A percentile compares a stretch with the other conserved stretches of the same genome.
Conservation (phyloP, 1,139 yeast species). For the Saccharomyces hybrid region DNA sequence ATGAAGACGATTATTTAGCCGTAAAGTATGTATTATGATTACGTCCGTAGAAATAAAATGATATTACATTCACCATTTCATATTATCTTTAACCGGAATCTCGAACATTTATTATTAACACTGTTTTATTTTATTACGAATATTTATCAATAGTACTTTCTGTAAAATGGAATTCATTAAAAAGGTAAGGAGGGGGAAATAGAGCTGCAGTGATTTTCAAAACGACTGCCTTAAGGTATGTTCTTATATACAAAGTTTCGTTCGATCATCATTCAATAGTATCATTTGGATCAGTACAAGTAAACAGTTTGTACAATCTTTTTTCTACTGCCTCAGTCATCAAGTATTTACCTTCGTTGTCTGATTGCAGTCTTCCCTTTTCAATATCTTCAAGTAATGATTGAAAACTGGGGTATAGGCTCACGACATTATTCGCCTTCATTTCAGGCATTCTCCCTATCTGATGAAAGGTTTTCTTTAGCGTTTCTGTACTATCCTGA, state of each 20-base stretch:
- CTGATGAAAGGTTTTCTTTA: conserved; percentile 44
- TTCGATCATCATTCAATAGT: conserved; percentile 15
- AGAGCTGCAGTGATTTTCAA: conserved; percentile 4
- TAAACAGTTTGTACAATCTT: conserved; percentile 42
- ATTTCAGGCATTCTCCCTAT: conserved; percentile 48
- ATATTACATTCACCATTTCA: background rate
- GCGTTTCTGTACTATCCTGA: conserved; percentile 39
- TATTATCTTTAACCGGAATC: background rate
- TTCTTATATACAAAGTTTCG: background rate
- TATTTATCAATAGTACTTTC: conserved; percentile 30
- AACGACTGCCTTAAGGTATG: conserved; percentile 1
- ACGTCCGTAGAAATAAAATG: conserved; percentile 1
- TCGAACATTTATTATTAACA: background rate
- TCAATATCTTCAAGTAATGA: conserved; percentile 34
- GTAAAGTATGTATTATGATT: conserved; percentile 41
- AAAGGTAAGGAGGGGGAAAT: conserved; percentile 8
- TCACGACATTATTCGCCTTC: conserved; percentile 31
- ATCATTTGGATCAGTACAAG: conserved; percentile 46
- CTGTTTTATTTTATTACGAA: background rate
- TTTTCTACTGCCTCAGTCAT: conserved; percentile 39
- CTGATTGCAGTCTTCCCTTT: conserved; percentile 24
- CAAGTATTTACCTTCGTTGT: conserved; percentile 34
- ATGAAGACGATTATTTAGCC: conserved; percentile 45
- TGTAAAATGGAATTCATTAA: conserved; percentile 35
- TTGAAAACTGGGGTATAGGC: conserved; percentile 37